These are phyloP conservation scores for Maudiozyma turicensis DNA, from an alignment of 805 yeast genomes.

Conservation along the genomic window DNA sequence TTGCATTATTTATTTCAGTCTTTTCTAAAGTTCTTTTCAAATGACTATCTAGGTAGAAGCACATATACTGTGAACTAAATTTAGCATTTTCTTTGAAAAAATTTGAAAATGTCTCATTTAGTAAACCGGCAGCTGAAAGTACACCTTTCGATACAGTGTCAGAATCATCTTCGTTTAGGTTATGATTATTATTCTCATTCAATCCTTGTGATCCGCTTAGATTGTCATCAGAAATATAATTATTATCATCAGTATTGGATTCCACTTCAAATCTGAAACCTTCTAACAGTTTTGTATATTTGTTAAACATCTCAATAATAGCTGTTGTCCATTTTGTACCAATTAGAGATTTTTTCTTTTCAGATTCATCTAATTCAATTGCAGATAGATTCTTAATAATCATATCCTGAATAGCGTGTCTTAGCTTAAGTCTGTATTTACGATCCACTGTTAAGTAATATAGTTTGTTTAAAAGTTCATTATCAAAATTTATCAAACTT, in stretches of 20 bases:
- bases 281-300: conserved; percentile 40
- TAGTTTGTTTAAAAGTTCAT: conserved; percentile 10
- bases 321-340: conserved; percentile 64
- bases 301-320: conserved; percentile 42
- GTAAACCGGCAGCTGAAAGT: neutral
- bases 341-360: conserved; percentile 12
- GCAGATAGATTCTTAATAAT: conserved; percentile 12
- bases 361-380: conserved; percentile 3
- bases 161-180: conserved; percentile 29
- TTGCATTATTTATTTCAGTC: conserved; percentile 28
- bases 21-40: conserved; percentile 39
- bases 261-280: conserved; percentile 27
- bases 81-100: conserved; percentile 40
- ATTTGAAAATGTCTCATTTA: conserved; percentile 48
- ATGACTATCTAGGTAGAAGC: conserved; percentile 49
- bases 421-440: conserved; percentile 7
- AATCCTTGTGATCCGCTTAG: neutral
- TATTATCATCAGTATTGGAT: neutral
- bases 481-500: conserved; percentile 8
- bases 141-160: conserved; percentile 19
- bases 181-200: neutral
- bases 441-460: conserved; percentile 11
- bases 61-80: conserved; percentile 44
- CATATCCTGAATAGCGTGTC: conserved; percentile 10
- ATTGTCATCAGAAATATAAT: neutral